Base-by-base conservation (phyloP, 2,329 filamentous ascomycete species). In the Trichoderma sp. region DNA sequence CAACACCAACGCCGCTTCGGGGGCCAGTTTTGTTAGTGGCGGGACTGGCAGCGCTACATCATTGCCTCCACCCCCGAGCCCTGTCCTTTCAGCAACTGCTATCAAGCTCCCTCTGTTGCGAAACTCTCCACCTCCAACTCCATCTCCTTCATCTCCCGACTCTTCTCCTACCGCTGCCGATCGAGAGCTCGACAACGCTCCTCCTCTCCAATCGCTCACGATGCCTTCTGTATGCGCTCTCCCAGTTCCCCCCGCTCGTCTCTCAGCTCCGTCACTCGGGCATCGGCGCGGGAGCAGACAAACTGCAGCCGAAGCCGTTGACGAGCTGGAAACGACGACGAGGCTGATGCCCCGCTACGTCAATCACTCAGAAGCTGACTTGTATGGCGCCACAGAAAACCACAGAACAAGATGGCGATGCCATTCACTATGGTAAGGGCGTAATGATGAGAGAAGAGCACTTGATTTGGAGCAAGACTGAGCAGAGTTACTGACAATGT, bases 201-300 rank as follows among this genome's bases (percentile, higher is more conserved):
- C 80, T 69, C 77, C 78, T 77, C 76, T 80, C 76, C 77, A 80
- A 79, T 80, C 83, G 81, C 81, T 82, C 85, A 88, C 85, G 80
- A 90, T 90, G 89, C 86, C 88, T 85, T 85, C 88, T 81, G 89
- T 90, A 88, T 85, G 88, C 85, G 82, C 76, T 77, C 78, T 76
- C 77, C 78, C 76, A 78, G 7, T 3, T 1, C 7, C 77, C 76
- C 75, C 77, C 21, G 63, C 75, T 53, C 33, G 62, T 3, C 14
- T 56, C 24, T 14, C 50, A 24, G 63, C 71, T 2, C 3, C 35
- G 18, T 59, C 45, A 18, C 21, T 35, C 31, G 33, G n/a, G 27
- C 11, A 35, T 21, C 18, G 60, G 31, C 29, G n/a, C 27, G 14
- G 59, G 27, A 27, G 31, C 21, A 18, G 67, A 7, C 35, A 29